phyloP scores from a whole-genome alignment of 1,139 yeast genomes.

The Yamadazyma triangularis region DNA sequence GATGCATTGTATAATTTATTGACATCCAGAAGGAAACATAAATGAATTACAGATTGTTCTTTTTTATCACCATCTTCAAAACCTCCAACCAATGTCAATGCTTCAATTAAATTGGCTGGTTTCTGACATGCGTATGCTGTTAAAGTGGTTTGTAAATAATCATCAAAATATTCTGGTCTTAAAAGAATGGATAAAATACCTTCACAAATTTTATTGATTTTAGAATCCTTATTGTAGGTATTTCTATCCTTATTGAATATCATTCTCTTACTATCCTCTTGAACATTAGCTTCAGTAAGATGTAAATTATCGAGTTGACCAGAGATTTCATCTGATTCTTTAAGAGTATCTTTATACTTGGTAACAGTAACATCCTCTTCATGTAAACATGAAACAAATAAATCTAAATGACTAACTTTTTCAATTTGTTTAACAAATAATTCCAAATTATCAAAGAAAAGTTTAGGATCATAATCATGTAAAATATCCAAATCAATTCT shows the following conservation, averaged over 20 bases:
- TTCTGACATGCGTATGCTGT: conserved; percentile 91
- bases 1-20: conserved; percentile 76
- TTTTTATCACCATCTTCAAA: conserved; percentile 44
- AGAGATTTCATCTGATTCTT: conserved; percentile 15
- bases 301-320: background rate
- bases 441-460: conserved; percentile 61
- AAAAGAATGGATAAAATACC: conserved; percentile 57
- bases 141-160: conserved; percentile 71
- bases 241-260: conserved; percentile 30
- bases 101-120: conserved; percentile 80
- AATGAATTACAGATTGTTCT: conserved; percentile 68
- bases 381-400: conserved; percentile 79
- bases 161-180: conserved; percentile 47
- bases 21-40: conserved; percentile 90
- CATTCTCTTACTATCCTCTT: conserved; percentile 14
- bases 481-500: conserved; percentile 87
- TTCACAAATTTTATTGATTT: conserved; percentile 75
- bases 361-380: conserved; percentile 85
- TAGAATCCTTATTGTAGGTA: conserved; percentile 40
- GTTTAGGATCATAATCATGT: conserved; percentile 77
- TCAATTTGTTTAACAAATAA: conserved; percentile 69
- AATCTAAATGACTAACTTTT: conserved; percentile 72
- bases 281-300: conserved; percentile 2
- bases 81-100: conserved; percentile 58
- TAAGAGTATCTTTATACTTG: conserved; percentile 72